These are phyloP conservation scores for Stemphylium vesicarium DNA, from an alignment of 2,329 filamentous ascomycete genomes.

Conservation along the genomic window DNA sequence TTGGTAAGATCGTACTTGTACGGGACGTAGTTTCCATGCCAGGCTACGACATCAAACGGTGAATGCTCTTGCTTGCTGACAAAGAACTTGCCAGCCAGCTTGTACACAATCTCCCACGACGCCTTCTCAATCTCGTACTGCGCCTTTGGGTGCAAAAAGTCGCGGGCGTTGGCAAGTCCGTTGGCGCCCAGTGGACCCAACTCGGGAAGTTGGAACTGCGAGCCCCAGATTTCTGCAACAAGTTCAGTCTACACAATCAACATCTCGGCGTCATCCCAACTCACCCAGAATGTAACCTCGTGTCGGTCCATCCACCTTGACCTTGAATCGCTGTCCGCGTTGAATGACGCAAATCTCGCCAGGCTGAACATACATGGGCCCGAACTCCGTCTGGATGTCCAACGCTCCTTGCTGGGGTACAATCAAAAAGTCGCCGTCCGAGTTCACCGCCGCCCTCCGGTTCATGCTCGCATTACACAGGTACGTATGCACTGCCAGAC, in stretches of 20 bases:
- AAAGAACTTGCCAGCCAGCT: constrained; percentile 70
- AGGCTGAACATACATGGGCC: constrained; percentile 74
- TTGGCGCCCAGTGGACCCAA: constrained; percentile 50
- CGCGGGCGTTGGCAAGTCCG: constrained; percentile 54
- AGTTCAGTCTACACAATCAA: constrained; percentile 4
- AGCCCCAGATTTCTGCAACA: constrained; percentile 46
- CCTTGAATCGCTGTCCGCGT: constrained; percentile 74
- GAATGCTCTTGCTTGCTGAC: constrained; percentile 70
- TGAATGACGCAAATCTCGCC: constrained; percentile 81
- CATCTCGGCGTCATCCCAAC: background rate
- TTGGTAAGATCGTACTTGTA: constrained; percentile 83
- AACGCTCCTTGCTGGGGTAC: constrained; percentile 76
- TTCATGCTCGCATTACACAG: constrained; percentile 48
- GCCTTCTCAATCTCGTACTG: constrained; percentile 61
- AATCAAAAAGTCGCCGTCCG: constrained; percentile 77
- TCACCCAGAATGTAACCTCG: constrained; percentile 73
- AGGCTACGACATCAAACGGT: constrained; percentile 79
- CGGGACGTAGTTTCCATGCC: constrained; percentile 77
- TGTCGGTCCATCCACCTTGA: constrained; percentile 67
- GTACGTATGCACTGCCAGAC: constrained; percentile 45
- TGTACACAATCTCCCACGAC: constrained; percentile 57
- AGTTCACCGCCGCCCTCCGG: constrained; percentile 58
- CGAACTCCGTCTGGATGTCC: constrained; percentile 79
- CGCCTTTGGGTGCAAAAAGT: constrained; percentile 77
- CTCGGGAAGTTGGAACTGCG: constrained; percentile 48